phyloP scores from a whole-genome alignment of 2,329 filamentous ascomycete species.

The Alternaria consortialis region DNA sequence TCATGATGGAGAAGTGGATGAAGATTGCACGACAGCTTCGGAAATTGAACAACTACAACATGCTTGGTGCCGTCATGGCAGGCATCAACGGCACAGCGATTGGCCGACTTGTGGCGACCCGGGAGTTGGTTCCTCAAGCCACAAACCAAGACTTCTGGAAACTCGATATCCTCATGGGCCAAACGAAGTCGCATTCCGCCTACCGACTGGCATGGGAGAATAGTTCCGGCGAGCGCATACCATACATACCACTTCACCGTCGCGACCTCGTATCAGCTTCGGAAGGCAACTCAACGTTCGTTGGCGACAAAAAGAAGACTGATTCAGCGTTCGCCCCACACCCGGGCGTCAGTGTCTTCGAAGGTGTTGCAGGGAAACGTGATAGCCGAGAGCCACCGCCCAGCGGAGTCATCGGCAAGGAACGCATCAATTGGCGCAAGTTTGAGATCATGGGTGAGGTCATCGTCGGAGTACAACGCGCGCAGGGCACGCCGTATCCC shows the following conservation, averaged over 20 bases:
- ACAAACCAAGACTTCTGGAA: slow-evolving; percentile 86
- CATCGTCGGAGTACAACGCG: slow-evolving; percentile 87
- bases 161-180: slow-evolving; percentile 90
- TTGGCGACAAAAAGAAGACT: slow-evolving; percentile 62
- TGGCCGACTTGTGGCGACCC: slow-evolving; percentile 81
- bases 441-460: slow-evolving; percentile 97
- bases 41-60: slow-evolving; percentile 96
- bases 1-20: slow-evolving; percentile 96
- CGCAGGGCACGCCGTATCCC: slow-evolving; percentile 84
- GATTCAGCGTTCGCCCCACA: slow-evolving; percentile 44
- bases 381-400: slow-evolving; percentile 55
- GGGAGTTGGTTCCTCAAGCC: slow-evolving; percentile 74
- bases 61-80: slow-evolving; percentile 90
- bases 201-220: slow-evolving; percentile 99
- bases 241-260: slow-evolving; percentile 88
- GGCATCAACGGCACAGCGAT: slow-evolving; percentile 90
- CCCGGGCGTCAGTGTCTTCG: slow-evolving; percentile 48
- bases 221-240: slow-evolving; percentile 86
- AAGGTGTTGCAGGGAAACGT: slow-evolving; percentile 35
- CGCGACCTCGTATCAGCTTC: slow-evolving; percentile 91
- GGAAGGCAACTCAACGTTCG: slow-evolving; percentile 89
- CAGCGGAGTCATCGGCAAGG: slow-evolving; percentile 52
- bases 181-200: slow-evolving; percentile 89
- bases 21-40: slow-evolving; percentile 83
- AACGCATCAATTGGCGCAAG: slow-evolving; percentile 96